Evolutionary conservation across 805 yeast species (phyloP).

Genomic region (Ogataea pignaliae): DNA sequence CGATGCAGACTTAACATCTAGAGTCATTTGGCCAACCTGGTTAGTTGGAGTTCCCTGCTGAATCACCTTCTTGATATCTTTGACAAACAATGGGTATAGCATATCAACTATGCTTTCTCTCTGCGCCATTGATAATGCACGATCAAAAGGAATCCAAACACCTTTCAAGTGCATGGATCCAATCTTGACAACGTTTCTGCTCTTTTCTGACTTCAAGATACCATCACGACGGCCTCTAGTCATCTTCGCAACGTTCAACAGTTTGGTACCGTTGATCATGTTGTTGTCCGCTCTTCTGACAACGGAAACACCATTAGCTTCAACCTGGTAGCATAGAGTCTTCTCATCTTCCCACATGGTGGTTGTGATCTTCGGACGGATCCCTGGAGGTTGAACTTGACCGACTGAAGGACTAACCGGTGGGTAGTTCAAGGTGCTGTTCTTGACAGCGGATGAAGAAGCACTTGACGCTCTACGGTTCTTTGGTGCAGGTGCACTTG

Average conservation of each 20-base stretch:
- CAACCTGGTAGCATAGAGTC: conserved; percentile 65
- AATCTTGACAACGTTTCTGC: conserved; percentile 61
- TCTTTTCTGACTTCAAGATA: conserved; percentile 59
- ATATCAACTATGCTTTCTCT: conserved; percentile 56
- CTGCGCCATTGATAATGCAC: conserved; percentile 62
- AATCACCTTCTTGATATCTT: conserved; percentile 47
- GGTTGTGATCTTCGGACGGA: conserved; percentile 59
- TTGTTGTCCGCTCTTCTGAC: conserved; percentile 65
- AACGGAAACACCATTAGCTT: conserved; percentile 59
- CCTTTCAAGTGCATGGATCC: conserved; percentile 72
- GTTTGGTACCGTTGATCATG: conserved; percentile 66
- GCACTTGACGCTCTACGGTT: conserved; percentile 1
- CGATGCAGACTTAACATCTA: conserved; percentile 10
- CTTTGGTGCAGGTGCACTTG: background rate
- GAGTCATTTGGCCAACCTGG: conserved; percentile 20
- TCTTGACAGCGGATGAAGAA: conserved; percentile 4
- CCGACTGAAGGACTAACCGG: conserved; percentile 31
- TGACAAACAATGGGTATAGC: conserved; percentile 52
- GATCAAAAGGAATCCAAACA: conserved; percentile 68
- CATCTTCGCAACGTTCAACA: conserved; percentile 65
- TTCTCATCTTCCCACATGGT: conserved; percentile 73
- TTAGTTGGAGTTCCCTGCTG: conserved; percentile 29
- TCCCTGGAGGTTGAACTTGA: conserved; percentile 36
- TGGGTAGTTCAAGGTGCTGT: conserved; percentile 13
- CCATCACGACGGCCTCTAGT: conserved; percentile 69